Conservation (phyloP, 1,284 basidiomycete genomes). For the Paramarasmius palmivorus region DNA sequence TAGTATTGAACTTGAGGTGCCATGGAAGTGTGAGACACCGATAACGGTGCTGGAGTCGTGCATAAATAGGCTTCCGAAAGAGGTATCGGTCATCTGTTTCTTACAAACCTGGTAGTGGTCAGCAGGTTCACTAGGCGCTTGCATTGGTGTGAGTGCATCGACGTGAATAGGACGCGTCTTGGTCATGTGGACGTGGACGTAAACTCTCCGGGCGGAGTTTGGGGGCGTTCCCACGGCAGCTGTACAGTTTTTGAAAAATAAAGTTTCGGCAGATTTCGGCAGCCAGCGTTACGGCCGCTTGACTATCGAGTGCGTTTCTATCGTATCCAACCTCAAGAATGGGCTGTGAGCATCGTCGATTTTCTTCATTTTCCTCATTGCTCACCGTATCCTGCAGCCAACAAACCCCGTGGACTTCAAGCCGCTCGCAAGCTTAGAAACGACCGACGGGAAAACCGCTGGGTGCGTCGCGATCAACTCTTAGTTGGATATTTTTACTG, state of each 20-base stretch:
- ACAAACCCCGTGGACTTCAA: constrained; percentile 99
- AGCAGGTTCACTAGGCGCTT: too few relatives aligned
- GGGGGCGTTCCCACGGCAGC: too few relatives aligned
- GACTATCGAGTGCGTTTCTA: constrained; percentile 10
- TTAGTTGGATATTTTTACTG: constrained; percentile 12
- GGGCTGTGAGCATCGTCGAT: constrained; percentile 67
- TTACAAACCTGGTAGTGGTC: too few relatives aligned
- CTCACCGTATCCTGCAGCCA: constrained; percentile 49
- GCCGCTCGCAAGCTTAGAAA: constrained; percentile 98
- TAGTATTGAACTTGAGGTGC: constrained; percentile 30
- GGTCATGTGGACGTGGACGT: neutral
- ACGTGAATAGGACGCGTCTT: neutral
- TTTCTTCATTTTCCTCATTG: constrained; percentile 12
- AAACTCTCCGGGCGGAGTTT: too few relatives aligned
- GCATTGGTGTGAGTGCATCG: neutral
- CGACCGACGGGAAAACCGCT: constrained; percentile 94
- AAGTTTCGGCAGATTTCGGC: constrained; percentile 10
- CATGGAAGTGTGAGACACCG: constrained; percentile 1
- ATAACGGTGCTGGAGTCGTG: neutral
- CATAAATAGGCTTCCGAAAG: neutral
- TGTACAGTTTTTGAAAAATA: constrained; percentile 2
- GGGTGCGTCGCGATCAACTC: constrained; percentile 58
- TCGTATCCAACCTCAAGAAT: constrained; percentile 65
- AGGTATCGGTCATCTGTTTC: neutral
- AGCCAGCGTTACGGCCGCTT: constrained; percentile 1